Evolutionary conservation across 495 filamentous ascomycete genomes (phyloP), one percentile per base, ranked within the genome.

Genomic region (Halenospora varia): DNA sequence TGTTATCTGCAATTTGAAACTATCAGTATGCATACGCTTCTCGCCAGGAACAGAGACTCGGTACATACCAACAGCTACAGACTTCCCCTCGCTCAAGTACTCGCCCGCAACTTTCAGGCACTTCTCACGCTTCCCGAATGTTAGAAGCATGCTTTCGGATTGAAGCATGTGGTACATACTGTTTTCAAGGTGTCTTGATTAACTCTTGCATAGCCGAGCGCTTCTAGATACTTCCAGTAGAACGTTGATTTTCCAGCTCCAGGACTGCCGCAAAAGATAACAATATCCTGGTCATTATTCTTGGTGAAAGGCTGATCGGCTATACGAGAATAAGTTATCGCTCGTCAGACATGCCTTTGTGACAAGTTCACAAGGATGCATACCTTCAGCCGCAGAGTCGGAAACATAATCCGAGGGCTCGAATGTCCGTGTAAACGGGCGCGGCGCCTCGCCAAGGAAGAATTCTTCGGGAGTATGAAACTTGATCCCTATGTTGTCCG

Each of bases 101-200:
- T 87, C 80, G 22, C 73, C 71, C 8, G 90, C 90, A 17, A 84
- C 82, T 68, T 93, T 90, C 63, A 95, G 70, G 72, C 95, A 97
- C 71, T 89, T 96, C 18, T 90, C 85, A 60, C 85, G 81, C 85
- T 88, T 20, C 39, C 62, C 35, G 48, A 54, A 50, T 55, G 46
- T 63, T 19, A 61, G 50, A 61, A 69, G 67, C 45, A 26, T 11
- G 3, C n/a, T 10, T 25, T 8, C 9, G 9, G 19, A 13, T 25
- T 22, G 17, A 4, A 19, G 15, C 15, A 19, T 4, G 44, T 39
- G 18, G n/a, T 3, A 69, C 79, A 24, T 73, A 89, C 86, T 22
- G 85, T 85, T 70, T 96, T 96, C n/a, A 96, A 72, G 2, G 74
- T 79, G 72, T 97, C 95, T 72, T 97, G 92, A 61, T 97, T 98